A percentile compares a stretch with the other conserved stretches of the same genome.
phyloP scores from a whole-genome alignment of 495 filamentous ascomycete species.

The Lepraria neglecta region DNA sequence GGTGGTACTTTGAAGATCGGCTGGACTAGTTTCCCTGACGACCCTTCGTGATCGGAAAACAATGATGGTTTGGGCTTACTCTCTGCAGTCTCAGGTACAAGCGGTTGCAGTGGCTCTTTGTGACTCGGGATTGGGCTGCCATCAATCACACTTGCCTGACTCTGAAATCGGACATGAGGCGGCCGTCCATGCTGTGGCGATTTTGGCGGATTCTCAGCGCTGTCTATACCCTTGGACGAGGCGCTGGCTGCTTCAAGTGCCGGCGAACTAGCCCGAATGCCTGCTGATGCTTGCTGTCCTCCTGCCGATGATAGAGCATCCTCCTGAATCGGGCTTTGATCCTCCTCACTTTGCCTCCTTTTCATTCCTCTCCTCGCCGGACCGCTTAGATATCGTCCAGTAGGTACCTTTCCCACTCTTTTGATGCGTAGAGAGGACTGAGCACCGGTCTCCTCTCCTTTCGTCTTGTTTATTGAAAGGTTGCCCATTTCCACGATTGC shows the following conservation, averaged over 20 bases:
- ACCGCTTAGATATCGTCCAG: conserved; percentile 67
- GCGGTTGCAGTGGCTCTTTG: conserved; percentile 28
- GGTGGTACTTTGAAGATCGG: conserved; percentile 64
- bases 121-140: conserved; percentile 32
- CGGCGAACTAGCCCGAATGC: conserved; percentile 3
- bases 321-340: conserved; percentile 37
- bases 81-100: conserved; percentile 25
- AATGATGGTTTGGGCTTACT: conserved; percentile 15
- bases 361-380: conserved; percentile 64
- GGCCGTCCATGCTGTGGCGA: conserved; percentile 30
- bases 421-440: conserved; percentile 70
- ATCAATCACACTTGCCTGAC: conserved; percentile 36
- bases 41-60: conserved; percentile 25
- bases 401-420: conserved; percentile 56
- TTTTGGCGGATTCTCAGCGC: conserved; percentile 10
- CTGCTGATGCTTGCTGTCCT: conserved; percentile 7
- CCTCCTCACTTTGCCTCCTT: conserved; percentile 68
- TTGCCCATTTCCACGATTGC: conserved; percentile 39
- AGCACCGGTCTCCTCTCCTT: conserved; percentile 49
- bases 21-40: conserved; percentile 37
- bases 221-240: conserved; percentile 10
- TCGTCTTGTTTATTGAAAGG: conserved; percentile 39
- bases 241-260: neutral
- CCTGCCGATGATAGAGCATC: conserved; percentile 21
- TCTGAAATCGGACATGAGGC: conserved; percentile 32